Base-by-base conservation (phyloP, 305 asterid genomes). In the Rubia balearica region DNA sequence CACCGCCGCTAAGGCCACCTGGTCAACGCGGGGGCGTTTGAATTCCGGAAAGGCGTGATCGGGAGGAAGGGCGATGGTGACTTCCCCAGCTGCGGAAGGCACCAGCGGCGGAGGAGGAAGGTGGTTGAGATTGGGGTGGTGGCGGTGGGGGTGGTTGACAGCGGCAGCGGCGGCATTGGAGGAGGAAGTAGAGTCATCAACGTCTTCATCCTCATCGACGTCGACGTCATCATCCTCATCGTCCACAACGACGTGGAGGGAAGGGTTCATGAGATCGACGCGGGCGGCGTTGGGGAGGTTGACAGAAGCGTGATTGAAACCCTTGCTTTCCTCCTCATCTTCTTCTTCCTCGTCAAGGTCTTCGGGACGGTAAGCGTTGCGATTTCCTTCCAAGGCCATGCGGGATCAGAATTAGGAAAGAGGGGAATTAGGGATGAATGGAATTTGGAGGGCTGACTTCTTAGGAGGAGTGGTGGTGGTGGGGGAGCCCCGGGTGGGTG, bases 171-270 rank as follows among this genome's bases (percentile, higher is more conserved):
- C 80, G 70, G 73, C 71, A n/a, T 76, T 70, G 10, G 87, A 79
- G 7, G 87, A 83, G 3, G 85, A 83, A 14, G 83, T 79, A 45
- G 87, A 80, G 55, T 81, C 83, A 3, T 80, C 83, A 8, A 82
- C 94, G 61, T 56, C 80, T 68, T 86, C 88, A 48, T 72, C 84
- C 42, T 74, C 87, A 45, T 82, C 90, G 12, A 83, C 70, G 78
- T 82, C 81, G 55, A 82, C 82, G 40, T 86, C 87, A 49, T 85
- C 90, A 74, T 86, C 90, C 24, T 86, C 91, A 66, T 81, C 89
- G 76, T 83, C 78, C 21, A 43, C 75, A 13, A 65, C 73, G 64
- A 36, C 62, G 48, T 70, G 42, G 12, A 16, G 19, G 16, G 69
- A 33, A 22, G 77, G 72, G 6, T 57, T 57, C 40, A 24, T 57